Percentiles rank a stretch among this genome's conserved stretches.
These are phyloP conservation scores for Populus simonii DNA, from an alignment of 345 rosid genomes.

Conservation along the genomic window DNA sequence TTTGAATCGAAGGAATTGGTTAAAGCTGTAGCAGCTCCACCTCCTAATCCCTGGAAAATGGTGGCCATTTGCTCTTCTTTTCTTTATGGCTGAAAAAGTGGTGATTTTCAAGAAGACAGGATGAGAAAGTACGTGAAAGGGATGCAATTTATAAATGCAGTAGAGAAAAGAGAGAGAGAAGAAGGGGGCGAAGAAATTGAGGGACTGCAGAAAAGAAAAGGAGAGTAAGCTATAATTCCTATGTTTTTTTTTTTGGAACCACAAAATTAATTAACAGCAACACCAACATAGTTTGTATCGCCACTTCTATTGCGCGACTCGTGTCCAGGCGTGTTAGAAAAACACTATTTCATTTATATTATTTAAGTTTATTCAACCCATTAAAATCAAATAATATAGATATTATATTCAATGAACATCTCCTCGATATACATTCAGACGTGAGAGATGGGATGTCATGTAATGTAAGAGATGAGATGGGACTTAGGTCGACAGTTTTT, in stretches of 20 bases:
- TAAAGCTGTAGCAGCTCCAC: slow-evolving; percentile 52
- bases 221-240: not conserved
- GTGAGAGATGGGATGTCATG: not conserved
- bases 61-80: slow-evolving; percentile 45
- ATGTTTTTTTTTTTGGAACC: slow-evolving; percentile 9
- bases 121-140: not conserved
- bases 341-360: no score
- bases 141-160: slow-evolving; percentile 16
- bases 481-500: not conserved
- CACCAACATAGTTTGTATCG: slow-evolving; percentile 31
- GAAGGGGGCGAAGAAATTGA: slow-evolving; percentile 54
- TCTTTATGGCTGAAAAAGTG: not conserved
- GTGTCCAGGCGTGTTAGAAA: not conserved
- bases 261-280: slow-evolving; percentile 22
- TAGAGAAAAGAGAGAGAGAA: not conserved
- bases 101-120: slow-evolving; percentile 4
- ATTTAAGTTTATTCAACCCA: no score
- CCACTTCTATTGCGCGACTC: not conserved
- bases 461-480: not conserved
- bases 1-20: slow-evolving; percentile 48
- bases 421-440: not conserved
- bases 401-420: no score
- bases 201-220: not conserved
- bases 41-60: slow-evolving; percentile 57
- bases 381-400: no score